Conservation (phyloP, 768 basidiomycete genomes). For the Royoungia palumana region DNA sequence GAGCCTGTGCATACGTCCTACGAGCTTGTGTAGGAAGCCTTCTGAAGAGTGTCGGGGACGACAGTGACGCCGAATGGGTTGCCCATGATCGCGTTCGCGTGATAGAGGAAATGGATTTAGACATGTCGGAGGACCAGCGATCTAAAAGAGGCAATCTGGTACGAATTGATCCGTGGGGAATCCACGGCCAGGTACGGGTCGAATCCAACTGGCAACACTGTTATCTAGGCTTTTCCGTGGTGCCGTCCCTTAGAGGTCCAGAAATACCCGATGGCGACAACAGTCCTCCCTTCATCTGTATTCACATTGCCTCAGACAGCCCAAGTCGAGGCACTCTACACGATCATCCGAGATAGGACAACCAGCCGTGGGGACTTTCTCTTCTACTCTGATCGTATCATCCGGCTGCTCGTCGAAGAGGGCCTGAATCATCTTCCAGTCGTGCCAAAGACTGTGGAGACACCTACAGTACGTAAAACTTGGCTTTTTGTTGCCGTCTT, state of each 20-base stretch:
- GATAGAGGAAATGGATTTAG: slow-evolving; percentile 20
- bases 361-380: slow-evolving; percentile 93
- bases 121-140: slow-evolving; percentile 15
- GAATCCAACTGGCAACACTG: no score
- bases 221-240: no score
- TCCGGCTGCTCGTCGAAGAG: slow-evolving; percentile 75
- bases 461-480: slow-evolving; percentile 64
- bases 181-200: no score
- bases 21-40: slow-evolving; percentile 1
- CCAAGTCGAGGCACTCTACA: slow-evolving; percentile 93
- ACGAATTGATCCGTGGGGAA: no score
- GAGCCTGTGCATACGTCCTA: slow-evolving; percentile 18
- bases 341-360: slow-evolving; percentile 87
- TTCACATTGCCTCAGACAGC: slow-evolving; percentile 85
- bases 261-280: slow-evolving; percentile 14
- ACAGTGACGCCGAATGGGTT: slow-evolving; percentile 3
- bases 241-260: no score
- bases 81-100: slow-evolving; percentile 17
- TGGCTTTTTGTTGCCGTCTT: neutral
- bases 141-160: no score
- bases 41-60: neutral
- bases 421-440: slow-evolving; percentile 88
- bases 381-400: slow-evolving; percentile 93
- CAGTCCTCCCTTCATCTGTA: slow-evolving; percentile 71
- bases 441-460: slow-evolving; percentile 70